Evolutionary conservation across 2,329 filamentous ascomycete genomes (phyloP), one percentile per base, ranked within the genome.

Genomic region (Ophiostoma angusticollis): DNA sequence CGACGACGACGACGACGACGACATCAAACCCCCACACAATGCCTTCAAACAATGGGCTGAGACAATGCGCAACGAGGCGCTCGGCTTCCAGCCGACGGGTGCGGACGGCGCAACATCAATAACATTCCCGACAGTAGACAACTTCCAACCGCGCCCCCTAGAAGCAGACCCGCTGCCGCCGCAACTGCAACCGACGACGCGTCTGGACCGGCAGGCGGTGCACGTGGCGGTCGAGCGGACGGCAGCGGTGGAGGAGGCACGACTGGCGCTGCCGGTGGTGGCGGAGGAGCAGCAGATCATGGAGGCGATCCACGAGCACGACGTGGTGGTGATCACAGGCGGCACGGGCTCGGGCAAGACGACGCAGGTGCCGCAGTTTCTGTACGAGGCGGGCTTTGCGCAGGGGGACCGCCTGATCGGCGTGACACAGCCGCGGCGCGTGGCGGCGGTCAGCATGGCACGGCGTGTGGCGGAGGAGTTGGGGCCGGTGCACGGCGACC

Each of bases 301-400:
- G 87, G 91, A 98, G 59, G 86, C 87, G 1, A 85, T 98, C 35
- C 81, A 95, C 58, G 89, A 89, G 54, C 82, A 95, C 55, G 74
- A 89, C 37, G 78, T 85, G 4, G 83, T 95, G 1, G 81, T 98
- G 9, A 76, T 98, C 7, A 95, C 89, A 62, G 91, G 91, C 59
- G 81, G 86, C 12, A 98, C 93, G 24, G 91, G 91, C 59, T 95
- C 86, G 46, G 91, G 91, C 56, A 98, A 98, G 60, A 98, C 93
- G 0, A 98, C 91, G 0, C 91, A 98, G 58, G 74, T 98, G 8
- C 93, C 93, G 1, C 91, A 98, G 53, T 98, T 98, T 53, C 67
- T 98, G 22, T 94, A 83, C 50, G 91, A 98, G 63, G 80, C 87
- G 35, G 91, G 91, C 6, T 96, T 93, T 53, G 91, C 89, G 9